A percentile compares a stretch with the other conserved stretches of the same genome.
These are phyloP conservation scores for Boletellus ananas DNA, from an alignment of 768 basidiomycete species.

Conservation along the genomic window DNA sequence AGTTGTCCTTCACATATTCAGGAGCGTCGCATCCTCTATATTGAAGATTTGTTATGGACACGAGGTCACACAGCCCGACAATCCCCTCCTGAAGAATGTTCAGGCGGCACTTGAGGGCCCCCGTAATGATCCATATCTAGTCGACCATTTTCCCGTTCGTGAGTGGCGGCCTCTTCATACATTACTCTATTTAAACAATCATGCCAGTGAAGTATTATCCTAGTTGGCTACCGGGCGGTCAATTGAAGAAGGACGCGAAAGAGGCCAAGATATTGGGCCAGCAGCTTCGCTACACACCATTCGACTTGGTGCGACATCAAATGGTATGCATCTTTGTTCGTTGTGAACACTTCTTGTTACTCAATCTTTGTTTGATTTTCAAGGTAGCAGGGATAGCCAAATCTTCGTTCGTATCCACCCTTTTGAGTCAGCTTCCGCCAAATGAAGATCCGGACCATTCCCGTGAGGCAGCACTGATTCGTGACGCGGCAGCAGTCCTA, in stretches of 20 bases:
- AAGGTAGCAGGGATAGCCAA: conserved; percentile 6
- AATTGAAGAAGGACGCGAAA: too few species aligned
- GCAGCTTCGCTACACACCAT: conserved; percentile 4
- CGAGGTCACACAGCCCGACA: too few species aligned
- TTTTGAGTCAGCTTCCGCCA: conserved; percentile 7
- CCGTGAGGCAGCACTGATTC: conserved; percentile 6
- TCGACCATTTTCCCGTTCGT: too few species aligned
- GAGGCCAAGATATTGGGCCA: neutral
- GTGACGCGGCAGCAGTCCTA: conserved; percentile 7
- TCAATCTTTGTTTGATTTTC: neutral
- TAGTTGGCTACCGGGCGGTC: too few species aligned
- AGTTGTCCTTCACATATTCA: too few species aligned
- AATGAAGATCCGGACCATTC: conserved; percentile 7
- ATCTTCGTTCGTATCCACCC: conserved; percentile 9
- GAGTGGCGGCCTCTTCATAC: too few species aligned
- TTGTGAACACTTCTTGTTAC: neutral
- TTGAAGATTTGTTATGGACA: too few species aligned
- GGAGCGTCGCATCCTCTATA: too few species aligned
- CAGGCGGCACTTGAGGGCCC: too few species aligned
- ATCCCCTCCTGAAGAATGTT: too few species aligned
- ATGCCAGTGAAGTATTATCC: conserved; percentile 1
- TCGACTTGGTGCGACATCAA: conserved; percentile 4
- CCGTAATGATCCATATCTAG: too few species aligned
- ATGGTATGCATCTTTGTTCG: neutral
- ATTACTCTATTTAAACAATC: neutral